Evolutionary conservation across 371 early-diverging fungal genomes (phyloP).

Genomic region (Mucor plumbeus): DNA sequence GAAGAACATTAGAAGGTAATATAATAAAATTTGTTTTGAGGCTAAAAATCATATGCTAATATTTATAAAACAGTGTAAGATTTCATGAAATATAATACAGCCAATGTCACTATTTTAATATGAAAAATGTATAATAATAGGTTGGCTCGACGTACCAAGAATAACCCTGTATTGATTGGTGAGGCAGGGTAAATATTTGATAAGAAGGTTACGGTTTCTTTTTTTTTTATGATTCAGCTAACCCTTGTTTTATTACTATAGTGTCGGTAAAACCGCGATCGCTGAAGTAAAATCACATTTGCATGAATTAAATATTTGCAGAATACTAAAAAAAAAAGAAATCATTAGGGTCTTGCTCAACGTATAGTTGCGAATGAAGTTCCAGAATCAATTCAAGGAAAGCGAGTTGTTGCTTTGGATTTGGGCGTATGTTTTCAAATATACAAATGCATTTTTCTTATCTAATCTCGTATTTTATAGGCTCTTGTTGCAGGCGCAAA

Average conservation of each 20-base stretch:
- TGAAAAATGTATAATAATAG: slow-evolving; percentile 18
- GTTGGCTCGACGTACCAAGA: slow-evolving; percentile 84
- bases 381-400: slow-evolving; percentile 76
- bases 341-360: slow-evolving; percentile 75
- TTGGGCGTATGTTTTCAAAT: slow-evolving; percentile 58
- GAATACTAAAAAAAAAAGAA: slow-evolving; percentile 37
- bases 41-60: neutral
- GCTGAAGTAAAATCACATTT: slow-evolving; percentile 40
- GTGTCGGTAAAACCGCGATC: slow-evolving; percentile 67
- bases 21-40: neutral
- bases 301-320: neutral
- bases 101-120: neutral
- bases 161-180: slow-evolving; percentile 91
- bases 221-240: slow-evolving; percentile 1
- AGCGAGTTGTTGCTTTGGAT: slow-evolving; percentile 80
- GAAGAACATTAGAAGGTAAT: slow-evolving; percentile 77
- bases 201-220: neutral
- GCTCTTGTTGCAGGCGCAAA: slow-evolving; percentile 83
- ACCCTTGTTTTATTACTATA: slow-evolving; percentile 8
- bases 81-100: too few species aligned
- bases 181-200: slow-evolving; percentile 60
- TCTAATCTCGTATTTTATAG: slow-evolving; percentile 20
- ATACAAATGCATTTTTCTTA: neutral
- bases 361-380: slow-evolving; percentile 83
- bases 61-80: neutral